These are phyloP conservation scores for Suhomyces sp. DNA, from an alignment of 805 yeast species.

Conservation along the genomic window DNA sequence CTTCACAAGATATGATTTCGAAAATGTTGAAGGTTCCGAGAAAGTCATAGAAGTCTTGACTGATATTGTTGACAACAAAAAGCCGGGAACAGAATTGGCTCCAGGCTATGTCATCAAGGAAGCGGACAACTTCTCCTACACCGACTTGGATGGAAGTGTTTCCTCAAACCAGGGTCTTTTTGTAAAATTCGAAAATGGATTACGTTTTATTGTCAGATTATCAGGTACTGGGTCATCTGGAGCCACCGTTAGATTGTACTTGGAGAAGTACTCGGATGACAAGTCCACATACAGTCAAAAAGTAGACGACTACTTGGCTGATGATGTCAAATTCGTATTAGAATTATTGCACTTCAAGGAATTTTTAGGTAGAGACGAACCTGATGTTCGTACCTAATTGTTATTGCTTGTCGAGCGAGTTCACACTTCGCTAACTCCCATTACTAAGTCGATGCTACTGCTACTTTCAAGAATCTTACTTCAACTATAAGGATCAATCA, in stretches of 20 bases:
- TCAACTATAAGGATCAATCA: too few relatives aligned
- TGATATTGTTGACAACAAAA: constrained; percentile 26
- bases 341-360: constrained; percentile 69
- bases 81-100: constrained; percentile 49
- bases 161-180: constrained; percentile 85
- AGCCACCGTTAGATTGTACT: constrained; percentile 90
- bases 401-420: too few relatives aligned
- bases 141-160: constrained; percentile 92
- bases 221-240: constrained; percentile 98
- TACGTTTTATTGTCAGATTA: constrained; percentile 83
- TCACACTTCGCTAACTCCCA: too few relatives aligned
- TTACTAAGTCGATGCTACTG: too few relatives aligned
- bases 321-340: constrained; percentile 63
- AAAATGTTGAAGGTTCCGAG: constrained; percentile 79
- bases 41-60: constrained; percentile 54
- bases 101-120: constrained; percentile 59
- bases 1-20: constrained; percentile 94
- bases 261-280: constrained; percentile 79
- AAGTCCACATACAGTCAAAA: constrained; percentile 43
- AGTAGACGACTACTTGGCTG: constrained; percentile 68
- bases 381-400: constrained; percentile 88
- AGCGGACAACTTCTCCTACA: constrained; percentile 87
- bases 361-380: constrained; percentile 76
- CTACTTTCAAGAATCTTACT: too few relatives aligned
- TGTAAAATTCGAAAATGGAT: constrained; percentile 76